Evolutionary conservation across 2,329 filamentous ascomycete species (phyloP).

Genomic region (Colletotrichum sansevieriae): DNA sequence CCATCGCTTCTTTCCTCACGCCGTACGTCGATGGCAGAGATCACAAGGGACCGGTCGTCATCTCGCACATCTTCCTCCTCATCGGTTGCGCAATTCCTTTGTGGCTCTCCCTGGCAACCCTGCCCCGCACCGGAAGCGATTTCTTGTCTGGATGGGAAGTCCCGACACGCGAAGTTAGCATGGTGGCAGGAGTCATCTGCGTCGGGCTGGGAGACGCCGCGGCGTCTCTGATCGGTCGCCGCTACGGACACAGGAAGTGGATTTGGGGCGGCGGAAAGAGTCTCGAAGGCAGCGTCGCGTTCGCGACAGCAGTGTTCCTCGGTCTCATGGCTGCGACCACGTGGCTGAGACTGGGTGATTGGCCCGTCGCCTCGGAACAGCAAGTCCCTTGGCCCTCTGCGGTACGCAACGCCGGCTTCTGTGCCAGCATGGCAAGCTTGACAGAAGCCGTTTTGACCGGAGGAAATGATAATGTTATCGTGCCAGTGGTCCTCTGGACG

Average conservation of each 20-base stretch:
- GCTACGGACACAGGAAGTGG: slow-evolving; percentile 92
- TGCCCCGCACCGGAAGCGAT: slow-evolving; percentile 67
- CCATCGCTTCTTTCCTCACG: slow-evolving; percentile 86
- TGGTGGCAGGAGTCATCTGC: slow-evolving; percentile 93
- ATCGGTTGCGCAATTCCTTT: slow-evolving; percentile 95
- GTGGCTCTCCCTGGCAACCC: slow-evolving; percentile 85
- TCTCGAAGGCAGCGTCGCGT: slow-evolving; percentile 87
- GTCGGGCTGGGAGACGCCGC: slow-evolving; percentile 96
- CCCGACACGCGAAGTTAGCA: slow-evolving; percentile 80
- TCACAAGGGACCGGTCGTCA: slow-evolving; percentile 91
- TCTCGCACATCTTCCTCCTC: slow-evolving; percentile 95
- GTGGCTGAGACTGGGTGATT: slow-evolving; percentile 84
- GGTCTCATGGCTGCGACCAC: slow-evolving; percentile 78
- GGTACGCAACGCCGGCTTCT: slow-evolving; percentile 78
- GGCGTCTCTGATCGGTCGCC: slow-evolving; percentile 87
- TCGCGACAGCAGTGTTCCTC: slow-evolving; percentile 81
- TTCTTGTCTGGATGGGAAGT: slow-evolving; percentile 83
- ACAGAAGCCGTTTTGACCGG: slow-evolving; percentile 96
- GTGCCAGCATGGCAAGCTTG: slow-evolving; percentile 84
- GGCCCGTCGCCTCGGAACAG: slow-evolving; percentile 74
- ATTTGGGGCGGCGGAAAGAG: slow-evolving; percentile 97
- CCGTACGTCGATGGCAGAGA: slow-evolving; percentile 97
- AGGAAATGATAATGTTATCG: slow-evolving; percentile 98
- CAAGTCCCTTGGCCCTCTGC: slow-evolving; percentile 72
- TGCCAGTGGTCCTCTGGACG: slow-evolving; percentile 92